These are phyloP conservation scores for Macrophomina pseudophaseolina DNA, from an alignment of 2,329 filamentous ascomycete genomes.

Conservation along the genomic window DNA sequence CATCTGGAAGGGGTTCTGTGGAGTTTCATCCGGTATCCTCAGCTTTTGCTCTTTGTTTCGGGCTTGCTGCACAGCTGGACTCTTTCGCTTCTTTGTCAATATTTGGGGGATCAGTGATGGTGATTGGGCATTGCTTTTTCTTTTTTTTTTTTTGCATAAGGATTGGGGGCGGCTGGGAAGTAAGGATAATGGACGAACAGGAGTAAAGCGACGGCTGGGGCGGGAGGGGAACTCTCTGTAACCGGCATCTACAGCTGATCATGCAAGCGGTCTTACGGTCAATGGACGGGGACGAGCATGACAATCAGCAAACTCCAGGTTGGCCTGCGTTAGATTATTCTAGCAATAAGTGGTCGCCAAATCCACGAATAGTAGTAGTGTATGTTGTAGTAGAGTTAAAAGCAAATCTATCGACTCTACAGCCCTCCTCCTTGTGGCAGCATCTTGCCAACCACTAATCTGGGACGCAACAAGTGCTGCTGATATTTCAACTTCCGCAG, in stretches of 20 bases:
- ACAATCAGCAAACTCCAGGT: slow-evolving; percentile 1
- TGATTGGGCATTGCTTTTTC: not conserved
- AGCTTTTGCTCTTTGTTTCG: not conserved
- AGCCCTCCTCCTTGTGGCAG: not conserved
- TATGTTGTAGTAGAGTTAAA: slow-evolving; percentile 15
- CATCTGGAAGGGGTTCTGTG: not conserved
- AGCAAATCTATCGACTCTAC: slow-evolving; percentile 1
- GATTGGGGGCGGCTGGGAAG: not conserved
- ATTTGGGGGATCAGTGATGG: not conserved
- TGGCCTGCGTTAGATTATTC: slow-evolving; percentile 6
- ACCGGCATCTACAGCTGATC: slow-evolving; percentile 13
- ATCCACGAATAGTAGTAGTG: slow-evolving; percentile 23
- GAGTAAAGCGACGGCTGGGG: slow-evolving; percentile 10
- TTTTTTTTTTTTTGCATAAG: not conserved
- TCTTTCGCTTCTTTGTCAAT: slow-evolving; percentile 20
- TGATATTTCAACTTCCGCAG: no score
- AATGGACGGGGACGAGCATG: slow-evolving; percentile 2
- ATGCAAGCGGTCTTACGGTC: slow-evolving; percentile 11
- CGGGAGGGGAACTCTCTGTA: slow-evolving; percentile 2
- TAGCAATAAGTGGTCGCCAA: slow-evolving; percentile 9
- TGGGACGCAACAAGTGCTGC: no score
- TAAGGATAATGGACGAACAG: slow-evolving; percentile 3
- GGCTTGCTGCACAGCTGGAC: slow-evolving; percentile 14
- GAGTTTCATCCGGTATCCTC: not conserved
- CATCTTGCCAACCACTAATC: not conserved